A percentile compares a stretch with the other conserved stretches of the same genome.
phyloP scores from a whole-genome alignment of 768 basidiomycete genomes.

The Filobasidium wieringae region DNA sequence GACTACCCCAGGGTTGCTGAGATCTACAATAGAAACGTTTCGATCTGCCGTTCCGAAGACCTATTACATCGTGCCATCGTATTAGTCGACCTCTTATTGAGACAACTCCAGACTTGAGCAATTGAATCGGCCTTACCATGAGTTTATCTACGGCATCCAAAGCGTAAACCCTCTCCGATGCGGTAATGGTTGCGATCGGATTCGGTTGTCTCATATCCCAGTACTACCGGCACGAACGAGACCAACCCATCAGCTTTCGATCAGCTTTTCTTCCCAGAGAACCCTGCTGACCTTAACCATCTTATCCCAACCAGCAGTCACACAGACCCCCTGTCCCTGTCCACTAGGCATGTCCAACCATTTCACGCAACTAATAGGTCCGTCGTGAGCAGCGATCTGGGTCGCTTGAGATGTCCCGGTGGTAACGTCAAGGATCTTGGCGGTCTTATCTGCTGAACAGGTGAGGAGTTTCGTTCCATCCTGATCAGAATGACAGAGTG shows the following conservation, averaged over 20 bases:
- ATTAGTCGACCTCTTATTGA: neutral
- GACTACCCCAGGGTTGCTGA: constrained; percentile 63
- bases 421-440: constrained; percentile 78
- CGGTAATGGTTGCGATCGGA: constrained; percentile 63
- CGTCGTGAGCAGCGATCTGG: constrained; percentile 84
- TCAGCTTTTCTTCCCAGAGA: too few species aligned
- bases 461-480: constrained; percentile 84
- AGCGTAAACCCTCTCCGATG: constrained; percentile 85
- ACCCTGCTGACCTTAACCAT: constrained; percentile 62
- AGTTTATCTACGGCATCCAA: constrained; percentile 70
- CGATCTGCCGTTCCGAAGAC: constrained; percentile 89
- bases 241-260: too few species aligned
- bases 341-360: constrained; percentile 67
- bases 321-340: constrained; percentile 50
- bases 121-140: constrained; percentile 40
- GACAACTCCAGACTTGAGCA: neutral
- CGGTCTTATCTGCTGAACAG: constrained; percentile 88
- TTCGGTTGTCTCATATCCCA: constrained; percentile 76
- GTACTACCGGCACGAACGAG: constrained; percentile 54
- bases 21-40: constrained; percentile 78
- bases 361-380: constrained; percentile 66
- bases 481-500: constrained; percentile 39
- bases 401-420: constrained; percentile 54
- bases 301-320: constrained; percentile 97
- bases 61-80: constrained; percentile 8